Base-by-base conservation (phyloP, 2,329 filamentous ascomycete genomes). In the Alternaria tenuissima region DNA sequence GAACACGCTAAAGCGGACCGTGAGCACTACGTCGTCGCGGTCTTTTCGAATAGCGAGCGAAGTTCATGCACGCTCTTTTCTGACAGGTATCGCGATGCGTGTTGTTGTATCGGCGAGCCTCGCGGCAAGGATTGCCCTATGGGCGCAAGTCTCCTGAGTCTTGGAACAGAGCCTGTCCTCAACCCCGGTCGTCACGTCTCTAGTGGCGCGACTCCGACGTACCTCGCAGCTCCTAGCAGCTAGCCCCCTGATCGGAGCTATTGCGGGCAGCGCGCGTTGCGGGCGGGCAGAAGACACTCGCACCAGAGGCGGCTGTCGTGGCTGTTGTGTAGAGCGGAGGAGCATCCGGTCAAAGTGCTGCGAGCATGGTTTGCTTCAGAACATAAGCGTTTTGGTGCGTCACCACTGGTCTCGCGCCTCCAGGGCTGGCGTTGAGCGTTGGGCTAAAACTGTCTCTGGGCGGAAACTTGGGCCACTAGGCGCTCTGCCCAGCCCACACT, bases 31-130 rank as follows among this genome's bases (percentile, higher is more conserved):
- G 53, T 41, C 54, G 59, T 55, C 66, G 36, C 44, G 24, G 34
- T 52, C 63, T 72, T 68, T 65, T 73, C 69, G 68, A 71, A 69
- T 67, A 62, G 63, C 67, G 57, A 69, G 52, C 59, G 52, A 59
- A 55, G 48, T 73, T 73, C 57, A 75, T 77, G 74, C 61, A 72
- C 71, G 66, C 69, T 61, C 54, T 46, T 63, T 68, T 65, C 66
- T 30, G 69, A 69, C 66, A 65, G 52, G 52, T 57, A 39, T 63
- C 44, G 63, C 62, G 62, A 58, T 65, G 46, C 32, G 62, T 24
- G 36, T 39, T 26, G 36, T 30, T 39, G 20, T 42, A 30, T 52
- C 56, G 61, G 67, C 63, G 56, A 64, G 61, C 52, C 59, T 68
- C 63, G 67, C 61, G 58, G 62, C 68, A 62, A 67, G 67, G 71